Base-by-base conservation (phyloP, 2,329 filamentous ascomycete genomes). In the Coniochaeta prunicola region DNA sequence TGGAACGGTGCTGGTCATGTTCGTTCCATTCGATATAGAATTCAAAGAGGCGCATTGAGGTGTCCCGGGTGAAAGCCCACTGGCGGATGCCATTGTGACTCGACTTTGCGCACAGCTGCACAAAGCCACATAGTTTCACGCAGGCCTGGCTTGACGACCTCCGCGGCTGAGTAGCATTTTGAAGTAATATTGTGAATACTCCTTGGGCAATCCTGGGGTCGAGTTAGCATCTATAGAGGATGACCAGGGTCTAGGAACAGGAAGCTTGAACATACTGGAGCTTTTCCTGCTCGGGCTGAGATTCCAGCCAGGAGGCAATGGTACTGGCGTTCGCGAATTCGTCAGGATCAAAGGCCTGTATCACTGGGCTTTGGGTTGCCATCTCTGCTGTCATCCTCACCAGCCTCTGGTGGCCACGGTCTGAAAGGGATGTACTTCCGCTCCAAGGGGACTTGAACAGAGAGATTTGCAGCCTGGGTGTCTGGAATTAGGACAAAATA, bases 11-110 rank as follows among this genome's bases (percentile, higher is more conserved):
- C 60, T 84, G 81, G 65, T 87, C 84, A 59, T 82, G 82, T 65
- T 87, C 85, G 64, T 85, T 86, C 83, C 84, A 87, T 65, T 87
- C 84, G 56, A 87, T 74, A 66, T 84, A 88, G 65, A 85, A 87
- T 58, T 80, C 74, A 70, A 87, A 86, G 26, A 88, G 71, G 57
- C 73, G 72, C 56, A 78, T 63, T 21, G 75, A 77, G 3, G 80
- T 78, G 31, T 73, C 66, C 61, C 76, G 69, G 12, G 77, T 78
- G 61, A 83, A 85, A 1, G 80, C 80, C 75, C 83, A 83, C 10
- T 66, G 62, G 53, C 68, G 72, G 33, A 86, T 66, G 4, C 64
- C 59, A 28, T 70, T 61, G 10, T 77, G 75, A 15, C 66, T 63
- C 3, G 84, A 83, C 63, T 77, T 82, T 62, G 77, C 78, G 57